Evolutionary conservation across 1,284 basidiomycete species (phyloP).

Genomic region (Tremellales sp.): DNA sequence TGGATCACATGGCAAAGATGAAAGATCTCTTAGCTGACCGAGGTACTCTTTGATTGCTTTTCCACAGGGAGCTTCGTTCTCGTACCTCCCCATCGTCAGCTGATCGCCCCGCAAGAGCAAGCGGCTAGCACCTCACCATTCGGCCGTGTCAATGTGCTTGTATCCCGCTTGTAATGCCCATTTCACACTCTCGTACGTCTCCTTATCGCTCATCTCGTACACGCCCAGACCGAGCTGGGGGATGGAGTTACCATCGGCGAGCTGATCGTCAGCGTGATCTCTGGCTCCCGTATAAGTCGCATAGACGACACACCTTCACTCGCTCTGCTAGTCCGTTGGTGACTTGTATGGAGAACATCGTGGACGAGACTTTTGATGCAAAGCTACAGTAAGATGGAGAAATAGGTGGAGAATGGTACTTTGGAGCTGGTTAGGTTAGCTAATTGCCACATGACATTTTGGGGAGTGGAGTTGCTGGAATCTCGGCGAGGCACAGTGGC

Average conservation of each 20-base stretch:
- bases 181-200: slow-evolving; percentile 58
- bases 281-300: too few species aligned
- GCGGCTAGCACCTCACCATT: slow-evolving; percentile 34
- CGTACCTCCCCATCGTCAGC: slow-evolving; percentile 55
- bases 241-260: slow-evolving; percentile 61
- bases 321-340: too few species aligned
- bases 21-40: slow-evolving; percentile 29
- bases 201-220: slow-evolving; percentile 61
- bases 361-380: too few species aligned
- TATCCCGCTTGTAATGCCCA: slow-evolving; percentile 67
- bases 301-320: too few species aligned
- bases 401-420: too few species aligned
- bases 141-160: slow-evolving; percentile 58
- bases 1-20: not conserved
- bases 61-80: slow-evolving; percentile 63
- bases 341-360: too few species aligned
- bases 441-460: too few species aligned
- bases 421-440: too few species aligned
- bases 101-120: not conserved
- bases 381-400: too few species aligned
- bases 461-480: too few species aligned
- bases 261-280: slow-evolving; percentile 48
- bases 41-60: slow-evolving; percentile 60
- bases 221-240: slow-evolving; percentile 62
- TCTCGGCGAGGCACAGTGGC: too few species aligned